Conservation (phyloP, 2,329 filamentous ascomycete genomes). For the Trichoderma pleuroti region DNA sequence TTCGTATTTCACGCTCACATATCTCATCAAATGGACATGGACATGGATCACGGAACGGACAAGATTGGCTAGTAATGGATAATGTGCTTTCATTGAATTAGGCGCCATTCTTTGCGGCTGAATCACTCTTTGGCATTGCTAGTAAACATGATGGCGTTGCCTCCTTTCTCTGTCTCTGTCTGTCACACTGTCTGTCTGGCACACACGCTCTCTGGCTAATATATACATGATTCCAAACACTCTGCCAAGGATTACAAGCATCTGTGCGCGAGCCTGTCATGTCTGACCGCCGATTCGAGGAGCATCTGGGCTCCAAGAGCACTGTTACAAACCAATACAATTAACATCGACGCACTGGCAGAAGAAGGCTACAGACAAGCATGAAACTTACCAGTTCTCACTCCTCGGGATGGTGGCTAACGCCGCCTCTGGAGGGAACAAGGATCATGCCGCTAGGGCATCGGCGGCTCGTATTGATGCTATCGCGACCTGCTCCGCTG, state of each 20-base stretch:
- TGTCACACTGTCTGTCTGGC: too few relatives aligned
- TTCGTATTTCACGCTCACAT: neutral
- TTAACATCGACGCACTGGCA: too few relatives aligned
- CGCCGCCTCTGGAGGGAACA: slow-evolving; percentile 34
- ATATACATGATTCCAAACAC: too few relatives aligned
- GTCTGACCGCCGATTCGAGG: slow-evolving; percentile 26
- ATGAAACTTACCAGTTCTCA: slow-evolving; percentile 33
- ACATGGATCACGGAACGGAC: neutral
- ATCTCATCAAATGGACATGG: neutral
- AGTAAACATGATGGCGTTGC: neutral
- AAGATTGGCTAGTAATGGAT: neutral
- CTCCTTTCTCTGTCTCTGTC: neutral
- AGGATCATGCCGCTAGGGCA: slow-evolving; percentile 41
- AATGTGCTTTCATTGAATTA: neutral
- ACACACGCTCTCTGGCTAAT: too few relatives aligned
- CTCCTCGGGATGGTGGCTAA: slow-evolving; percentile 38
- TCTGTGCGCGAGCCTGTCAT: slow-evolving; percentile 20
- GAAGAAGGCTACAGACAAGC: neutral
- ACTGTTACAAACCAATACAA: slow-evolving; percentile 15
- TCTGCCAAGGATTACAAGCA: neutral
- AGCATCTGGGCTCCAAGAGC: slow-evolving; percentile 30
- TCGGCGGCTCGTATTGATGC: slow-evolving; percentile 33
- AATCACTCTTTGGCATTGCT: neutral
- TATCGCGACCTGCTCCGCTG: slow-evolving; percentile 40
- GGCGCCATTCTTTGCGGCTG: neutral